A percentile compares a stretch with the other conserved stretches of the same genome.
Conservation (phyloP, 2,329 filamentous ascomycete species). For the Aspergillus niger region DNA sequence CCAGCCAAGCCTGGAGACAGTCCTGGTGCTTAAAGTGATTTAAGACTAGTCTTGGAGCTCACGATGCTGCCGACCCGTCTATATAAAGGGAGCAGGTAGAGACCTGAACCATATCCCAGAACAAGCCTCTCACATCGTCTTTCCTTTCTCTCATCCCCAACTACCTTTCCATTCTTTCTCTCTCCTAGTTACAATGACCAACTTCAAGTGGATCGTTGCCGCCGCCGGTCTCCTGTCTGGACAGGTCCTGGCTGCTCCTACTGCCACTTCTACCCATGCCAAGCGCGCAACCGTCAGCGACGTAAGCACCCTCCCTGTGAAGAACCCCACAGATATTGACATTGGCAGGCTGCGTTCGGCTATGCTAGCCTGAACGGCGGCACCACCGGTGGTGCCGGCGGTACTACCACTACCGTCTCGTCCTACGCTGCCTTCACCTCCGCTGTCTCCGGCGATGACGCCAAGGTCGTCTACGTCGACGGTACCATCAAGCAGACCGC, state of each 20-base stretch:
- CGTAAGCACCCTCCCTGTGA: conserved; percentile 17
- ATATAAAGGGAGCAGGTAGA: conserved; percentile 3
- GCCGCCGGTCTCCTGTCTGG: conserved; percentile 27
- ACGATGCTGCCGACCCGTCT: background rate
- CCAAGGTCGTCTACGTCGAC: conserved; percentile 51
- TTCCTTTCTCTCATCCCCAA: conserved; percentile 7
- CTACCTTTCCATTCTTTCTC: background rate
- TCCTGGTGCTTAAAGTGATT: conserved; percentile 1
- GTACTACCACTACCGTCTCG: conserved; percentile 57
- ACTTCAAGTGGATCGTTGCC: conserved; percentile 28
- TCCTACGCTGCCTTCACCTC: conserved; percentile 53
- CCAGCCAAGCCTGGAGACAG: conserved; percentile 3
- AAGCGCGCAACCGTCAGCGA: conserved; percentile 32
- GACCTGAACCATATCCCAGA: background rate
- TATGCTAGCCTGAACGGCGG: conserved; percentile 54
- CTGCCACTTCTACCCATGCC: conserved; percentile 24
- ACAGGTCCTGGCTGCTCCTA: conserved; percentile 31
- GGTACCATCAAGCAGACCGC: conserved; percentile 49
- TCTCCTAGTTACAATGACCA: conserved; percentile 22
- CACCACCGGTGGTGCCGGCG: conserved; percentile 59
- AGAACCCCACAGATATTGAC: background rate
- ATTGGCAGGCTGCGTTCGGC: conserved; percentile 36
- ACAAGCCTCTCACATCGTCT: conserved; percentile 6
- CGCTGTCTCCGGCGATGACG: conserved; percentile 51
- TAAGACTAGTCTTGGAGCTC: background rate